Evolutionary conservation across 2,329 filamentous ascomycete species (phyloP).

Genomic region (Acephala macrosclerotiorum): DNA sequence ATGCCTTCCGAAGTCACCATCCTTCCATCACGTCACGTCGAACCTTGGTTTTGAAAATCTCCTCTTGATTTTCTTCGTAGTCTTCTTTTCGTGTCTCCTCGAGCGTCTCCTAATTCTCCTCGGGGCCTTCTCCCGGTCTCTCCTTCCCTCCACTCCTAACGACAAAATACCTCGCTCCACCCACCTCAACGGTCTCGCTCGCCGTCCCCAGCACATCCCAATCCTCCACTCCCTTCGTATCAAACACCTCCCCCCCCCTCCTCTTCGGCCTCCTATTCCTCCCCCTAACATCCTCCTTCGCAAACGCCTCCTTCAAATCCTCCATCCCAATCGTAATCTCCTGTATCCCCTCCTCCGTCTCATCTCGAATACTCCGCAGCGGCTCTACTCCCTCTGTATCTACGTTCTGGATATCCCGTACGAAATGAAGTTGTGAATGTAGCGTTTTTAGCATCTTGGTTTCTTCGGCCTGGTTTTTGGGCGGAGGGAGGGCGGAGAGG

Average conservation of each 20-base stretch:
- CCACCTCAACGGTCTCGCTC: slow-evolving; percentile 39
- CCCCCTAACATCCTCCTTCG: slow-evolving; percentile 67
- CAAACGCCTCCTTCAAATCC: slow-evolving; percentile 56
- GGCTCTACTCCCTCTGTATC: slow-evolving; percentile 78
- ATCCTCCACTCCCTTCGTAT: slow-evolving; percentile 35
- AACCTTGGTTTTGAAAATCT: too few species aligned
- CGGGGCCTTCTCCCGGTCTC: not conserved
- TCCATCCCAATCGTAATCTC: slow-evolving; percentile 67
- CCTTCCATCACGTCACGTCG: too few species aligned
- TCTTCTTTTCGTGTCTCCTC: too few species aligned
- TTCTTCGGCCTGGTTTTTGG: slow-evolving; percentile 69
- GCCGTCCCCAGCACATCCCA: slow-evolving; percentile 44
- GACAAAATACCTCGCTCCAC: slow-evolving; percentile 45
- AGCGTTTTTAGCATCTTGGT: slow-evolving; percentile 76
- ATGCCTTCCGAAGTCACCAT: too few species aligned
- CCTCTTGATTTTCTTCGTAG: too few species aligned
- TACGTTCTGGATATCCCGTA: slow-evolving; percentile 83
- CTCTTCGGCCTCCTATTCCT: slow-evolving; percentile 42
- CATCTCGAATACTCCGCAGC: slow-evolving; percentile 81
- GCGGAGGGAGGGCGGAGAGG: slow-evolving; percentile 84
- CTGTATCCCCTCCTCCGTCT: slow-evolving; percentile 63
- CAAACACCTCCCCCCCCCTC: slow-evolving; percentile 26
- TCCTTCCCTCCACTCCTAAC: slow-evolving; percentile 43
- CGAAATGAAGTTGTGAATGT: slow-evolving; percentile 85
- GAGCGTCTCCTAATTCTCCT: too few species aligned